Base-by-base conservation (phyloP, 2,329 filamentous ascomycete species). In the Beauveria sp. region DNA sequence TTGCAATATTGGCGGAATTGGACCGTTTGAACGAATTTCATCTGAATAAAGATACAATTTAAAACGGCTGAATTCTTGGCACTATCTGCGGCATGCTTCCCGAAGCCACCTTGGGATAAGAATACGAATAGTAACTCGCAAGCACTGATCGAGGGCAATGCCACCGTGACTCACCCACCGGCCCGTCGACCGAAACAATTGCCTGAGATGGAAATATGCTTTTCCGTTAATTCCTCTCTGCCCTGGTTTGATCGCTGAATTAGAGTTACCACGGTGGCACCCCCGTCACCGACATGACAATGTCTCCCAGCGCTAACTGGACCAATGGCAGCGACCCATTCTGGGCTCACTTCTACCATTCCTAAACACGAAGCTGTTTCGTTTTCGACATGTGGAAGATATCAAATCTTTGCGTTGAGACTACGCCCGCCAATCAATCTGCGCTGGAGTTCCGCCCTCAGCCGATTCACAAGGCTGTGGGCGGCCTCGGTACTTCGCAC, bases 311-410 rank as follows among this genome's bases (percentile, higher is more conserved):
- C 47, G 56, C 56, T 28, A 52, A 46, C 20, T 9, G 5, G 47
- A n/a, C 56, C 56, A 59, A 59, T 59, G 26, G 37, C 37, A 46
- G 47, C 24, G 24, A n/a, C 26, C n/a, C 56, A 46, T 52, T 44
- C 24, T 22, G 20, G 18, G 10, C 46, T 10, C 16, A 18, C 10
- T 26, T 34, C 22, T 34, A 3, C 48, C 56, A 53, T 59, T 53
- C 47, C 50, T 26, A 59, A 53, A 59, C 56, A 59, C 46, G 18
- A 34, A 9, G n/a, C 37, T 51, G 56, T 59, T 59, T 59, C 56
- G 56, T 53, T 53, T 41, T 53, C 48, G 55, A 37, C 46, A 51
- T 6, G n/a, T 24, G 3, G 18, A 20, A 28, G 18, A 48, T 48
- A 22, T 30, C 30, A 24, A 12, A 37, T 22, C 26, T 46, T 9